phyloP scores from a whole-genome alignment of 2,329 filamentous ascomycete genomes.

The Fusarium verticillioides region DNA sequence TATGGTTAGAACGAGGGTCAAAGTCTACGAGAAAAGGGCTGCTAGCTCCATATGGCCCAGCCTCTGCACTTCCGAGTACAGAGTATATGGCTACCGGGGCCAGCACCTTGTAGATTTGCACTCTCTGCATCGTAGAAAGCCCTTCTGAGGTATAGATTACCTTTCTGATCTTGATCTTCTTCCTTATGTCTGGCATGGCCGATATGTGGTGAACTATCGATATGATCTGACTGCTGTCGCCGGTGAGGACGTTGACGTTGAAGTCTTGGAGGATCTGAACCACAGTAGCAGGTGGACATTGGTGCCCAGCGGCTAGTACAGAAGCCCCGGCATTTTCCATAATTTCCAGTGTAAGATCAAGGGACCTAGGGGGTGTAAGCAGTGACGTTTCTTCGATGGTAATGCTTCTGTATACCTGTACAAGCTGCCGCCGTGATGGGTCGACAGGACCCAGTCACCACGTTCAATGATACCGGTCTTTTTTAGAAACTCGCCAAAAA shows the following conservation, averaged over 20 bases:
- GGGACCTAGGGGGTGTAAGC: slow-evolving; percentile 39
- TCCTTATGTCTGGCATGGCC: slow-evolving; percentile 32
- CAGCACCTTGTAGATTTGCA: slow-evolving; percentile 47
- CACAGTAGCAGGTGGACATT: slow-evolving; percentile 42
- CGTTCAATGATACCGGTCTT: slow-evolving; percentile 46
- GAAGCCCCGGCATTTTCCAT: slow-evolving; percentile 56
- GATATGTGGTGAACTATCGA: slow-evolving; percentile 51
- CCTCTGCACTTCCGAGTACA: slow-evolving; percentile 55
- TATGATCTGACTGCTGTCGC: slow-evolving; percentile 53
- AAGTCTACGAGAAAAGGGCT: slow-evolving; percentile 45
- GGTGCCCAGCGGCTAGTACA: slow-evolving; percentile 51
- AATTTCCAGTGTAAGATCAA: slow-evolving; percentile 54
- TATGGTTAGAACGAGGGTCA: not conserved
- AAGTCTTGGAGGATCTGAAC: slow-evolving; percentile 46
- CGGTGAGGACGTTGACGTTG: slow-evolving; percentile 51
- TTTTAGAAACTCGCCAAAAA: slow-evolving; percentile 49
- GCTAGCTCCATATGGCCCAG: slow-evolving; percentile 53
- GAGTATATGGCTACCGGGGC: slow-evolving; percentile 52
- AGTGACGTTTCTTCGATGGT: rapidly evolving
- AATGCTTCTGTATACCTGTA: slow-evolving; percentile 48
- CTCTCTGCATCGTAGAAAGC: slow-evolving; percentile 48
- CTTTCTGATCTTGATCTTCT: slow-evolving; percentile 50
- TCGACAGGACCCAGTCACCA: slow-evolving; percentile 54
- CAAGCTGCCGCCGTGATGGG: slow-evolving; percentile 50
- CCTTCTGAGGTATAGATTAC: slow-evolving; percentile 59